Evolutionary conservation across 371 early-diverging fungal genomes (phyloP).

Genomic region (Apophysomyces ossiformis): DNA sequence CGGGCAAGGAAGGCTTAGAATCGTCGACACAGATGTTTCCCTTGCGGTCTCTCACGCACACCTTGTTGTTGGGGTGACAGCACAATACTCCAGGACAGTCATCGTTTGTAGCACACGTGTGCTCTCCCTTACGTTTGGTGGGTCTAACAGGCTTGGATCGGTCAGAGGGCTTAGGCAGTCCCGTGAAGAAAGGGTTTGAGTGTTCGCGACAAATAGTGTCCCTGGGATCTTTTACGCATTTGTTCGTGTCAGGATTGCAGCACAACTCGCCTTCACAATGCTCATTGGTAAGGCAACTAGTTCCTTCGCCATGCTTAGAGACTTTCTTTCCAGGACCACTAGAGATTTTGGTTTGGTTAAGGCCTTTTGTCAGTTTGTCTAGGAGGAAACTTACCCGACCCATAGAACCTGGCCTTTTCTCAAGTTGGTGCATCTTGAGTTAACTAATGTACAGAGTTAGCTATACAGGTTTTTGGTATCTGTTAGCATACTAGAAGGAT

Average conservation of each 20-base stretch:
- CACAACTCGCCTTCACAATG: background rate
- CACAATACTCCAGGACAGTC: background rate
- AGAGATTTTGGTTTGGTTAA: background rate
- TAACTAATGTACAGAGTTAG: background rate
- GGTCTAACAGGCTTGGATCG: background rate
- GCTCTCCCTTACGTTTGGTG: background rate
- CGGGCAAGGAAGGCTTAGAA: background rate
- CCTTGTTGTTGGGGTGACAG: background rate
- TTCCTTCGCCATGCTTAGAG: background rate
- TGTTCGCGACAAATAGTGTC: background rate
- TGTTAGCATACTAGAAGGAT: background rate
- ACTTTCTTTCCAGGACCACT: background rate
- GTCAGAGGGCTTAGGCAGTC: background rate
- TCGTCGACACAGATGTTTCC: background rate
- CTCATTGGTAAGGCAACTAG: background rate
- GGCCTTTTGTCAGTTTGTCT: background rate
- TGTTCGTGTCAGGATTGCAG: background rate
- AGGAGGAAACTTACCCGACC: background rate
- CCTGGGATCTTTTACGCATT: constrained; percentile 1
- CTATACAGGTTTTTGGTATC: background rate
- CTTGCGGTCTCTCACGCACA: background rate
- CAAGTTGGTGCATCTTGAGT: background rate
- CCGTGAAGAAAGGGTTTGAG: background rate
- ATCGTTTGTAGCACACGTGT: background rate
- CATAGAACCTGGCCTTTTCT: background rate